Base-by-base conservation (phyloP, 2,329 filamentous ascomycete species). In the Hypoxylon sp. region DNA sequence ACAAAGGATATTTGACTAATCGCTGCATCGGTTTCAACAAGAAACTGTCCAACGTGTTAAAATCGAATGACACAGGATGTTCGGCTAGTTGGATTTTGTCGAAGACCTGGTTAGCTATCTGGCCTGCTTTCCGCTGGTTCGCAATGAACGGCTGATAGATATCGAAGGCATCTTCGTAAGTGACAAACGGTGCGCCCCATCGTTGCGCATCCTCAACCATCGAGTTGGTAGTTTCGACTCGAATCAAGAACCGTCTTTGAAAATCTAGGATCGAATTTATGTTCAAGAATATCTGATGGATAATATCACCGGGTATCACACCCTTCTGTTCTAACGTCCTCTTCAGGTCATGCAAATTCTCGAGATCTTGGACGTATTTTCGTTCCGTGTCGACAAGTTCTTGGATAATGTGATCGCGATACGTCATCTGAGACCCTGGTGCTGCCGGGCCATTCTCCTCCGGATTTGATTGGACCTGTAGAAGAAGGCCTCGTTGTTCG, bases 131-230 rank as follows among this genome's bases (percentile, higher is more conserved):
- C 71, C 93, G 90, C 81, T 97, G 95, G 76, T 99, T 99, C 32
- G 96, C 93, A 72, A 98, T 98, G 74, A 98, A 99, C 1, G 94
- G 94, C 74, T 97, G 93, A 77, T 99, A 99, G 65, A 97, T 94
- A 67, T 91, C 89, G 78, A 99, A 97, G 0, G 90, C 88, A 63
- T 96, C 92, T 76, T 96, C 93, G 76, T 95, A 94, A 12, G 89
- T 84, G 12, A 91, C 86, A 76, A 98, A 98, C 0, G 96, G 88
- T n/a, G 89, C 85, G n/a, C 96, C 96, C 96, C 96, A 99, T 77
- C 95, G 91, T 78, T 99, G 96, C 66, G 88, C 84, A 3, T 86
- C 81, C 66, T 90, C 85, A 0, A 92, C 87, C 80, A 93, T 88
- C 2, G 92, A 94, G 75, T 98, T 97, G 37, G 94, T 96, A 27